Base-by-base conservation (phyloP, 2,329 filamentous ascomycete genomes). In the Diaporthe ilicicola region DNA sequence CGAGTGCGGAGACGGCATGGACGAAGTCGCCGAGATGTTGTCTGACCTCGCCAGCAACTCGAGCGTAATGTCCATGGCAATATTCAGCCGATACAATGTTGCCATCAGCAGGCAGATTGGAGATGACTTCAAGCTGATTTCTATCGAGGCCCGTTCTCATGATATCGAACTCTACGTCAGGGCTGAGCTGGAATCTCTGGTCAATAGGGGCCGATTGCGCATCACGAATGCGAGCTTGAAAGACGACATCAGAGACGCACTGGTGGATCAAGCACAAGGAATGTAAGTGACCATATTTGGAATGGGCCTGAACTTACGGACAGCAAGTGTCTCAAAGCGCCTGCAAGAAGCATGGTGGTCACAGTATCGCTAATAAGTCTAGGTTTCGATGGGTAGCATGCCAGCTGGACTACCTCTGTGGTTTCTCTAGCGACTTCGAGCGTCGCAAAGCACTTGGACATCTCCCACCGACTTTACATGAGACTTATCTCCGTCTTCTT, bases 361-460 rank as follows among this genome's bases (percentile, higher is more conserved):
- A 9, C 32, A 34, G 9, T 15, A 1, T 39, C 5, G 7, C 54
- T 59, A 27, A 59, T 22, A 27, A 8, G n/a, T 0, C 24, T 15
- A 67, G 48, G 64, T 67, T 67, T n/a, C 64, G 64, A 0, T 67
- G 64, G 64, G 64, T 67, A 1, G 22, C 64, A 3, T 67, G 64
- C 34, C 64, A 67, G 12, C n/a, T 67, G 3, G 64, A 67, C 9
- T 37, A 54, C 17, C 64, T 67, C n/a, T 50, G 48, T 10, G 64
- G 37, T 1, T 67, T 50, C 37, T 37, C 48, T 3, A 55, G n/a
- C 32, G 64, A 67, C 29, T 39, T 24, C 6, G 54, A 59, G 34
- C 13, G 54, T 27, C 54, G 54, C 2, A 7, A 19, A 3, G 54
- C 54, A 5, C 54, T 59, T 19, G 54, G 54, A 19, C 34, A 59